A percentile compares a stretch with the other conserved stretches of the same genome.
These are phyloP conservation scores for Cylindrotheca fusiformis DNA, from an alignment of 108 stramenopile species.

Conservation along the genomic window DNA sequence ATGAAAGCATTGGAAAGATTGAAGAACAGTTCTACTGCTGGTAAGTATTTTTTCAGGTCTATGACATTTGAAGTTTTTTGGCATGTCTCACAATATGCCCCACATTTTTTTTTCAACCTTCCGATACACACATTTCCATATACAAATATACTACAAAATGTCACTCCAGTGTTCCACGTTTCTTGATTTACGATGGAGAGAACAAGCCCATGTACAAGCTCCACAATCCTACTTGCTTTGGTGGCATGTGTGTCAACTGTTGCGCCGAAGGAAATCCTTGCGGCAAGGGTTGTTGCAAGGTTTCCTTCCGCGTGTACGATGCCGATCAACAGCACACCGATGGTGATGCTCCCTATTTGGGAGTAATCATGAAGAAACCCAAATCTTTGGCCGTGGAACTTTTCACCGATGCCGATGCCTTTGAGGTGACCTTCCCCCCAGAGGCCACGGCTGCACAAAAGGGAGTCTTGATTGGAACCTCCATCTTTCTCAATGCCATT, in stretches of 20 bases:
- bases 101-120: too few species aligned
- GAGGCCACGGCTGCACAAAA: constrained; percentile 48
- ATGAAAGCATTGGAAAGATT: constrained; percentile 34
- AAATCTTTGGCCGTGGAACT: constrained; percentile 42
- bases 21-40: constrained; percentile 55
- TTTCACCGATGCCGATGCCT: constrained; percentile 64
- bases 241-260: constrained; percentile 63
- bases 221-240: constrained; percentile 58
- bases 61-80: too few species aligned
- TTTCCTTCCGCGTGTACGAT: constrained; percentile 54
- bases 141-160: too few species aligned
- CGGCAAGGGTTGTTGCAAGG: constrained; percentile 69
- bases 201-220: constrained; percentile 46
- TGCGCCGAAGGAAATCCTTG: constrained; percentile 69
- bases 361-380: constrained; percentile 56
- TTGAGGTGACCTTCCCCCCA: constrained; percentile 57
- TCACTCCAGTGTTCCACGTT: constrained; percentile 45
- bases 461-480: constrained; percentile 47
- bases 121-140: too few species aligned
- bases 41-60: too few species aligned
- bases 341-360: constrained; percentile 47
- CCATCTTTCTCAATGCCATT: constrained; percentile 58
- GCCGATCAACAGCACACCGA: constrained; percentile 39
- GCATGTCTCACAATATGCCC: too few species aligned
- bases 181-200: constrained; percentile 35